Base-by-base conservation (phyloP, 148 eudicot species). In the Camellia granthamiana region DNA sequence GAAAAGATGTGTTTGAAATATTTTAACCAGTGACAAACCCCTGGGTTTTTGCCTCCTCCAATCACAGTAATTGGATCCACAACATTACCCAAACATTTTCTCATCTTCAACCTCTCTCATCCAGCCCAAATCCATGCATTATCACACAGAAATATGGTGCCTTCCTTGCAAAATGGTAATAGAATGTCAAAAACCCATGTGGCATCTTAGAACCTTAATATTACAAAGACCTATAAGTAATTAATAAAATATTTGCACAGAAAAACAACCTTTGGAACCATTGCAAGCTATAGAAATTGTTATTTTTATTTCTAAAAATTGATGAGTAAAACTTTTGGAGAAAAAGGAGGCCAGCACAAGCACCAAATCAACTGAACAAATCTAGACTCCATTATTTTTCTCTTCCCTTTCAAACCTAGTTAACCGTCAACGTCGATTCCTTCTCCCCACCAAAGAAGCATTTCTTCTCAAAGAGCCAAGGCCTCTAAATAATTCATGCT, bases 31-130 rank as follows among this genome's bases (percentile, higher is more conserved):
- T 77, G 83, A 59, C 84, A 54, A 58, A 91, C 94, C 90, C 78
- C 81, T 80, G 83, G 90, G 80, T 86, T 89, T 80, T 96, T 96
- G 59, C 90, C 97, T 79, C 99, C 99, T 72, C 91, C 99, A 78
- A 96, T 96, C 62, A 96, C 91, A 68, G 61, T 87, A 58, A 82
- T 86, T 82, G 99, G 99, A 85, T 96, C 98, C 18, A 96, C 97
- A 83, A 96, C 99, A 86, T 96, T 96, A 67, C 99, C 99, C 81
- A 96, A 44, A 59, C 97, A 96, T 87, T 96, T 96, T 82, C 99
- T 96, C 99, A 96, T 96, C 87, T 96, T 96, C 44, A 94, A 85
- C 99, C 98, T 85, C 88, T 96, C 86, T 94, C 98, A 82, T 96
- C 99, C 51, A 96, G 89, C 42, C 94, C 99, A 91, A 96, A 96